Base-by-base conservation (phyloP, 1,284 basidiomycete species). In the Caloboletus firmus region DNA sequence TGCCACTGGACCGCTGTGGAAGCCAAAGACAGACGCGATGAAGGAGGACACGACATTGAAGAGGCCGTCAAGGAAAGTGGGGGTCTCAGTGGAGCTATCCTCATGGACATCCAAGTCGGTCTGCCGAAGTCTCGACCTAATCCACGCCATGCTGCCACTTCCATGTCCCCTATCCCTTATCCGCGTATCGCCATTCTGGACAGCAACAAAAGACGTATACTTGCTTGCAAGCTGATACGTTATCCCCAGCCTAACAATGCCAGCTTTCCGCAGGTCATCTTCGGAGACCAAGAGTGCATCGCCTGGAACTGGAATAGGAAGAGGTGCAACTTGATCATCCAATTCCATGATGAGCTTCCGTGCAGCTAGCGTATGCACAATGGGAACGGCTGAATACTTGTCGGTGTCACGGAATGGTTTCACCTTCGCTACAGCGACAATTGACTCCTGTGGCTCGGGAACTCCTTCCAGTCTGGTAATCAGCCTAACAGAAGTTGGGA, bases 181-280 rank as follows among this genome's bases (percentile, higher is more conserved):
- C 20, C n/a, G 49, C 41, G 59, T 66, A 1, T 51, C 45, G 18
- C 63, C 65, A 18, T 32, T 35, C 34, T 80, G 77, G 4, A 81
- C 70, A 3, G 81, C 84, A 28, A 87, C 69, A 55, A 86, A 85
- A 0, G 81, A 82, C 0, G 82, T 84, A 56, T 79, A 68, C 46
- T 65, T 62, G 64, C 77, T 84, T 0, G 72, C 75, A 31, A 86
- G 72, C 55, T 79, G 77, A 60, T 84, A 84, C 20, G 64, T 67
- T 53, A 74, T 68, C 3, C 81, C 83, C 4, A 85, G 69, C 15
- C 73, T 67, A 24, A 82, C 59, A 39, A 83, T 77, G 1, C 73
- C 72, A 5, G 76, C 76, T 61, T 71, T 79, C 18, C 69, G 69
- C 26, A 75, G 62, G 22, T 76, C 72, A 0, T 72, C 70, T 0